Base-by-base conservation (phyloP, 1,139 yeast species). In the Geotrichum restrictum region DNA sequence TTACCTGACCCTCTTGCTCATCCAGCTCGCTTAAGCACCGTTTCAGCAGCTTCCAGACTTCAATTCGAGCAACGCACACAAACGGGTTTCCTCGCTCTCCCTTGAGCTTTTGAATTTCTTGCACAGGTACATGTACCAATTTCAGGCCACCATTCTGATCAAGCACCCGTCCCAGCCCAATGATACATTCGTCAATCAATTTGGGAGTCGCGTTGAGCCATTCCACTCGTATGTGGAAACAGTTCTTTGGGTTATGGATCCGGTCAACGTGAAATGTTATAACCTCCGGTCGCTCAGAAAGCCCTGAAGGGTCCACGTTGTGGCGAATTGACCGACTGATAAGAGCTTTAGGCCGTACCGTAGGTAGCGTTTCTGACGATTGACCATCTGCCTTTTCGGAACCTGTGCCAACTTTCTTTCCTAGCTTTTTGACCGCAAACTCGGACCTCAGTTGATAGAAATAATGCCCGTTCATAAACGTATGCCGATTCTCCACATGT, bases 181-280 rank as follows among this genome's bases (percentile, higher is more conserved):
- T 83, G 32, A 94, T 78, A 13, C 88, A 75, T 61, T 93, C 97
- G 60, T 94, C 98, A 54, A 94, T 84, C 49, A 93, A 77, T 63
- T 85, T 86, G 0, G 95, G 86, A 0, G 98, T 88, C 0, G 96
- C 83, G 56, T 87, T 88, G 37, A 93, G 72, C 98, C 99, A 94
- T 67, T 93, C 97, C 29, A 93, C 70, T 51, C 96, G 75, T 33
- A 94, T 77, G 63, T 91, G 98, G 71, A 84, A 94, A 64, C 98
- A 91, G 63, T 91, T 95, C 57, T 88, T 94, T 0, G 98, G 97
- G 64, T 91, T 93, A 65, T 89, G 98, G 2, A 89, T 93, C 51
- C 83, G 77, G 66, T 94, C 98, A 64, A 88, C 87, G 68, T 93
- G 98, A 3, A 93, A 89, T 2, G 83, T 82, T 39, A 91, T 74